phyloP scores from a whole-genome alignment of 176 grass and related monocot species.

The Ensete glaucum region DNA sequence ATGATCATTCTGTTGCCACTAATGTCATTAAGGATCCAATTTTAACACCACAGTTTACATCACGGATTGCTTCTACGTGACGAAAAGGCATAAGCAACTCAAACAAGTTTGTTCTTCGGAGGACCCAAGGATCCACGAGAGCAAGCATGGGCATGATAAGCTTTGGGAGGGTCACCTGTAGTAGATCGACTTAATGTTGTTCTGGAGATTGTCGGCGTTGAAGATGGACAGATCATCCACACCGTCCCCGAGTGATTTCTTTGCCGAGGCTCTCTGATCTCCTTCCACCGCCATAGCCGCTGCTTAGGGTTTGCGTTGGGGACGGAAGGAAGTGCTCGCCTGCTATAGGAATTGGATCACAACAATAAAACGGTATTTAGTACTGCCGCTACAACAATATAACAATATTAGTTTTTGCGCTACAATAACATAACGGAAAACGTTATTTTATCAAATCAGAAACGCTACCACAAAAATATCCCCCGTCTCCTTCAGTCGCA shows the following conservation, averaged over 20 bases:
- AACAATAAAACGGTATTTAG: no score
- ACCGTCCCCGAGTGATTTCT: not conserved
- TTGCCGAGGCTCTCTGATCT: not conserved
- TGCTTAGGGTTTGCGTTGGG: not conserved
- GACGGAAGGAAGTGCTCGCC: no score
- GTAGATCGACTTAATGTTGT: constrained; percentile 71
- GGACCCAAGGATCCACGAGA: not conserved
- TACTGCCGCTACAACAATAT: no score
- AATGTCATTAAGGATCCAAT: no score
- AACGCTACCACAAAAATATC: not conserved
- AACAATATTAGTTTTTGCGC: no score
- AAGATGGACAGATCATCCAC: constrained; percentile 40
- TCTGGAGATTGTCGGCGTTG: constrained; percentile 61
- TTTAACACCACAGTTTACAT: no score
- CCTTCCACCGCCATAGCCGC: not conserved
- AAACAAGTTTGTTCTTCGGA: not conserved
- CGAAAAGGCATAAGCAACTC: not conserved
- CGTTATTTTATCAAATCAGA: no score
- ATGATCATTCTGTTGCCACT: no score
- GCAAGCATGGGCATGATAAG: not conserved
- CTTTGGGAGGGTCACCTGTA: constrained; percentile 39
- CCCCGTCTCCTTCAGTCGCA: not conserved
- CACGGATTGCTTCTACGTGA: not conserved
- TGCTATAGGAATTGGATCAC: no score
- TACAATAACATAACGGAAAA: no score